phyloP scores from a whole-genome alignment of 2,329 filamentous ascomycete genomes.

The Exophiala mesophila region DNA sequence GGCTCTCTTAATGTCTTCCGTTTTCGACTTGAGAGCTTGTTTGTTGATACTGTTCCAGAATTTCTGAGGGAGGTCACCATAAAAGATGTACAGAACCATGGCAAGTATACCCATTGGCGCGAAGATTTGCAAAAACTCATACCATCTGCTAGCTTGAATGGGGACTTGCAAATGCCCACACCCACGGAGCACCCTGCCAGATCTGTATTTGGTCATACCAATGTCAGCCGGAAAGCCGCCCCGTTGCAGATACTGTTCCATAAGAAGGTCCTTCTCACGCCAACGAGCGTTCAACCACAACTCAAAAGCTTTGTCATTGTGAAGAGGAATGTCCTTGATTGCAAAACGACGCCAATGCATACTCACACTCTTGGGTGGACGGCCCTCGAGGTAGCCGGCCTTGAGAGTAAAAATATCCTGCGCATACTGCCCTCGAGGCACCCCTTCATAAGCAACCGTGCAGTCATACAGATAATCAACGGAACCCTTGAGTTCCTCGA shows the following conservation, averaged over 20 bases:
- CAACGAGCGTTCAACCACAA: conserved; percentile 73
- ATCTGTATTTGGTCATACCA: conserved; percentile 44
- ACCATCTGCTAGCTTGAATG: conserved; percentile 31
- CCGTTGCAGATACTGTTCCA: conserved; percentile 68
- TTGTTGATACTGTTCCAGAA: conserved; percentile 27
- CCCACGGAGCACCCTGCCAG: conserved; percentile 33
- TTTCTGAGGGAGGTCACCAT: conserved; percentile 29
- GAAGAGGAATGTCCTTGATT: conserved; percentile 67
- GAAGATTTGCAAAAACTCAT: conserved; percentile 32
- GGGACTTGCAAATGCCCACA: conserved; percentile 31
- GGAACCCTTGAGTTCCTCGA: conserved; percentile 67
- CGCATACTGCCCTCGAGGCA: conserved; percentile 58
- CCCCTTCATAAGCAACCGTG: conserved; percentile 33
- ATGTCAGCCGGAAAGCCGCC: conserved; percentile 67
- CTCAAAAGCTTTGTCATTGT: conserved; percentile 64
- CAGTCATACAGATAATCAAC: conserved; percentile 78
- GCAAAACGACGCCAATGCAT: conserved; percentile 82
- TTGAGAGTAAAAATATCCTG: conserved; percentile 74
- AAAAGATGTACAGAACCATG: conserved; percentile 31
- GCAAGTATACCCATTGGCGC: conserved; percentile 31
- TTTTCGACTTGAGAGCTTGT: conserved; percentile 19
- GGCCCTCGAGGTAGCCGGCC: conserved; percentile 75
- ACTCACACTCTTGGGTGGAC: conserved; percentile 80
- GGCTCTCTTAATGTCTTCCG: conserved; percentile 21
- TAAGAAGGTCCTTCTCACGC: conserved; percentile 77